Percentiles rank a stretch among this genome's conserved stretches.
These are phyloP conservation scores for Leccinum holopus DNA, from an alignment of 1,284 basidiomycete genomes.

Conservation along the genomic window DNA sequence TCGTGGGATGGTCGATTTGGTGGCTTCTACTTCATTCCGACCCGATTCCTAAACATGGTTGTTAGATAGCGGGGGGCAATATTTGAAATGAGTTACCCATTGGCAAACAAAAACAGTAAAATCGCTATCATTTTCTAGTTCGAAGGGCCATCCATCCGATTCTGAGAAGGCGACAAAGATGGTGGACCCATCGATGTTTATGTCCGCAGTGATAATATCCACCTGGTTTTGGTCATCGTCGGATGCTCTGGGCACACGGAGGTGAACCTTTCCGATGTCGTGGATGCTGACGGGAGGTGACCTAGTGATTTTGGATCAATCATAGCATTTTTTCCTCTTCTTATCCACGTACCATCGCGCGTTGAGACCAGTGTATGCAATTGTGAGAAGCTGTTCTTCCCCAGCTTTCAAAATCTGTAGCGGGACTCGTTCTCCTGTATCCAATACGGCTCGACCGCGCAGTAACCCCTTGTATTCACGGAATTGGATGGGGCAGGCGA, in stretches of 20 bases:
- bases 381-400: slow-evolving; percentile 71
- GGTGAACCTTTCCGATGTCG: slow-evolving; percentile 84
- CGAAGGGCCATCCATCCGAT: slow-evolving; percentile 87
- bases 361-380: slow-evolving; percentile 85
- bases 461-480: slow-evolving; percentile 82
- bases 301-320: slow-evolving; percentile 47
- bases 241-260: slow-evolving; percentile 58
- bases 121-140: slow-evolving; percentile 88
- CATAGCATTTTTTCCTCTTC: not conserved
- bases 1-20: slow-evolving; percentile 29
- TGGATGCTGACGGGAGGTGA: slow-evolving; percentile 91
- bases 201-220: slow-evolving; percentile 78
- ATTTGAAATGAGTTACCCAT: slow-evolving; percentile 47
- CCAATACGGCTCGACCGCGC: slow-evolving; percentile 64
- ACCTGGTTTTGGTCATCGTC: slow-evolving; percentile 37
- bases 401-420: slow-evolving; percentile 70
- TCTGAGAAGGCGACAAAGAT: slow-evolving; percentile 81
- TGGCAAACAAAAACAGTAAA: slow-evolving; percentile 75
- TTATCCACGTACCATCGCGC: slow-evolving; percentile 67
- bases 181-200: slow-evolving; percentile 83
- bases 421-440: slow-evolving; percentile 68
- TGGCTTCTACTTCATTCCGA: slow-evolving; percentile 42
- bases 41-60: slow-evolving; percentile 47
- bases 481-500: slow-evolving; percentile 70
- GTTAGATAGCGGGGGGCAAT: not conserved